phyloP scores from a whole-genome alignment of 768 basidiomycete species.

The Austroboletus eburneus region DNA sequence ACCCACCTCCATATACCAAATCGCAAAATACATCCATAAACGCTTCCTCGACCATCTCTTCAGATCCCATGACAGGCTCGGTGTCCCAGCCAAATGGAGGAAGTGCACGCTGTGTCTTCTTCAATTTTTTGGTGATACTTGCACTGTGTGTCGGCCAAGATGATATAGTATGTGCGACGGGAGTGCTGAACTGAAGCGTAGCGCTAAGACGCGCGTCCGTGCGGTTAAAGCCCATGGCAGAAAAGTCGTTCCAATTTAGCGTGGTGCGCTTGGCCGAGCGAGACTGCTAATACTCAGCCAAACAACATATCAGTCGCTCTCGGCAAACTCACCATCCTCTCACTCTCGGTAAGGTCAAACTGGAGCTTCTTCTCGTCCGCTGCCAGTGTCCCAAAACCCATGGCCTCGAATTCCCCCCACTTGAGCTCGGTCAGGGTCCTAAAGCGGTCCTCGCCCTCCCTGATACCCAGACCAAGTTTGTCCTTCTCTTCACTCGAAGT shows the following conservation, averaged over 20 bases:
- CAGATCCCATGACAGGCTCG: constrained; percentile 68
- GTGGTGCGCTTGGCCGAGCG: constrained; percentile 74
- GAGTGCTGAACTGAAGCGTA: constrained; percentile 74
- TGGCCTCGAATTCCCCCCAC: constrained; percentile 88
- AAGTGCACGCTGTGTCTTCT: constrained; percentile 68
- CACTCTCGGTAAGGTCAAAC: constrained; percentile 91
- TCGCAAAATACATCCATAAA: constrained; percentile 88
- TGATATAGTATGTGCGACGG: constrained; percentile 53
- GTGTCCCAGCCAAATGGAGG: constrained; percentile 94
- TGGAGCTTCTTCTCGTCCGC: constrained; percentile 67
- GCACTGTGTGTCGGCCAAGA: constrained; percentile 73
- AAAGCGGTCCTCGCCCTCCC: constrained; percentile 65
- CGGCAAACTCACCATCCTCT: constrained; percentile 48
- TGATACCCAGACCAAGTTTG: constrained; percentile 30
- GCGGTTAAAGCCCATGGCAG: constrained; percentile 75
- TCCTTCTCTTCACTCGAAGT: constrained; percentile 30
- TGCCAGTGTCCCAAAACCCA: constrained; percentile 65
- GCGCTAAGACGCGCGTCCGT: constrained; percentile 70
- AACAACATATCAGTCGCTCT: not conserved
- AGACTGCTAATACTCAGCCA: constrained; percentile 40
- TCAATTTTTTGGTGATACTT: constrained; percentile 72
- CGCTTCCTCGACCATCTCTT: constrained; percentile 84
- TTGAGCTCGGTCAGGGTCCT: constrained; percentile 78
- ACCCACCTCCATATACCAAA: constrained; percentile 76
- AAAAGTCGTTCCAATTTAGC: constrained; percentile 89